Evolutionary conservation across 306 rosid genomes (phyloP).

Genomic region (Mucuna pruriens): DNA sequence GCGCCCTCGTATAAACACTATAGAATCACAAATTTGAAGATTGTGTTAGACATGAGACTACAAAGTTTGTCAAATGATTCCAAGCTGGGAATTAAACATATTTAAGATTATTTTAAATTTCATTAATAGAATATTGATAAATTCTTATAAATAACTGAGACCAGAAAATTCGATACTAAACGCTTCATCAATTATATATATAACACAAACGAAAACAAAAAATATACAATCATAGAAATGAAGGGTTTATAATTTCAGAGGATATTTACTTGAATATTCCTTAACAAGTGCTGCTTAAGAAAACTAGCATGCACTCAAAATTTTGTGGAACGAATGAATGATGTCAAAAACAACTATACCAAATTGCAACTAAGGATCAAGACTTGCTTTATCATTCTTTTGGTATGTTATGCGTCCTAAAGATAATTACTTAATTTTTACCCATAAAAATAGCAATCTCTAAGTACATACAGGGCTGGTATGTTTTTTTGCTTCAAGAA

Average conservation of each 20-base stretch:
- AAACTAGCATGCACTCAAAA: background rate
- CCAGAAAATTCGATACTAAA: background rate
- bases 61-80: constrained; percentile 15
- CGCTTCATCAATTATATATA: background rate
- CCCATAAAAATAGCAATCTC: background rate
- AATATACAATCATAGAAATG: background rate
- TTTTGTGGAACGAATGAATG: background rate
- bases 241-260: background rate
- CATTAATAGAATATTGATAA: background rate
- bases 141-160: background rate
- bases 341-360: background rate
- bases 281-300: background rate
- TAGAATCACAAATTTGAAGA: background rate
- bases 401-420: background rate
- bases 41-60: background rate
- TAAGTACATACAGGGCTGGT: background rate
- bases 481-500: background rate
- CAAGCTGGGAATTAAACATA: background rate
- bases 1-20: background rate
- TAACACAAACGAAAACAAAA: background rate
- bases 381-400: background rate
- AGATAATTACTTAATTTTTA: background rate
- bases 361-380: background rate
- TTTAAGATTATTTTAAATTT: background rate
- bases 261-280: background rate